Evolutionary conservation across 2,329 filamentous ascomycete species (phyloP), one percentile per base, ranked within the genome.

Genomic region (Pseudogymnoascus sp.): DNA sequence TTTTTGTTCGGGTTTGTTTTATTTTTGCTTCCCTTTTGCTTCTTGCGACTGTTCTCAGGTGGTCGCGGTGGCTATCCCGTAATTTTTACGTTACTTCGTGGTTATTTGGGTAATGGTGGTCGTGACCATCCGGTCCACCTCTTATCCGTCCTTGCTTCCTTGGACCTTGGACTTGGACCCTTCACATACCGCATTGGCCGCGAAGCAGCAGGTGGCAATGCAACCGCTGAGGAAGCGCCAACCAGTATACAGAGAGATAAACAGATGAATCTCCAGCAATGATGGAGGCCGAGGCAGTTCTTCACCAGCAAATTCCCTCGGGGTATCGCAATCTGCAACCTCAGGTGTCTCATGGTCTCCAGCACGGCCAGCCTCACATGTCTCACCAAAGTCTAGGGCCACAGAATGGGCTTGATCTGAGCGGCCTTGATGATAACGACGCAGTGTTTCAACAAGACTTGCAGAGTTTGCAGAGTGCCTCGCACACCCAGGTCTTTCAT

Each of bases 391-490:
- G 69, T 61, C 68, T 77, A 18, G 69, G 73, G 40, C 71, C 75
- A 31, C 76, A 77, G 64, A 62, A 72, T 65, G 69, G 70, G 69
- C 66, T 77, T 68, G 69, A 76, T 61, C 72, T 80, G 25, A 74
- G 76, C 65, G 69, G 68, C 60, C 74, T 81, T 63, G 76, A 78
- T 63, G 69, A 75, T 59, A 71, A 73, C 63, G 72, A 77, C 63
- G 64, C 73, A 36, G 70, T 74, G 53, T 77, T 78, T 65, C 73
- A 76, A 61, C 74, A 74, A 56, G 69, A 72, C 49, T 71, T 77
- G 34, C 71, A 71, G 21, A 73, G 71, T 37, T 68, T 76, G 37
- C 75, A 75, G 62, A 67, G 72, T 65, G 70, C 74, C 37, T 62
- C 71, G 16, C 71, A 71, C 62, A 67, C 72, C 42, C 72, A 76